Evolutionary conservation across 1,139 yeast genomes (phyloP).

Genomic region (Nakaseomyces kungkrabaensis): DNA sequence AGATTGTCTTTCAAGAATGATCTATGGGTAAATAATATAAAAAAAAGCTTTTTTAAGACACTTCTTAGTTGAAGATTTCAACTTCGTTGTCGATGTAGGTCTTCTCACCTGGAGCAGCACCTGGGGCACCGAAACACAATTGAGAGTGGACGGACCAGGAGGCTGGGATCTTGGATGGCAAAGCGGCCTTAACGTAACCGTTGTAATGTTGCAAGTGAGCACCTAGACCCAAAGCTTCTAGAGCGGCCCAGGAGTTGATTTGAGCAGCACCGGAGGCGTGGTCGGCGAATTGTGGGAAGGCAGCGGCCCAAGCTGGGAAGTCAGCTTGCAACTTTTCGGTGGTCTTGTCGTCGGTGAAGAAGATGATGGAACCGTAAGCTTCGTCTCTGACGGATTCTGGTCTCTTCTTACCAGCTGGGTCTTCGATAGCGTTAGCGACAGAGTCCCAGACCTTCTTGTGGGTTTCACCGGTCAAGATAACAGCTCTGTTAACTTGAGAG

Average conservation of each 20-base stretch:
- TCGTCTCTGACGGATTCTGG: slow-evolving; percentile 35
- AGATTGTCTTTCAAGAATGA: neutral
- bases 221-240: slow-evolving; percentile 36
- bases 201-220: slow-evolving; percentile 42
- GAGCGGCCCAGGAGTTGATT: slow-evolving; percentile 37
- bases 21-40: neutral
- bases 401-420: slow-evolving; percentile 31
- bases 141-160: slow-evolving; percentile 38
- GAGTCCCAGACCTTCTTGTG: slow-evolving; percentile 37
- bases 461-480: slow-evolving; percentile 34
- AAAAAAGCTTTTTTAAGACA: too few species aligned
- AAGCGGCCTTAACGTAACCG: slow-evolving; percentile 33
- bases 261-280: slow-evolving; percentile 41
- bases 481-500: slow-evolving; percentile 38
- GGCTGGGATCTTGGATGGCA: slow-evolving; percentile 32
- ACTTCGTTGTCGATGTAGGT: slow-evolving; percentile 32
- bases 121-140: slow-evolving; percentile 37
- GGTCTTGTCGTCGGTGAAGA: slow-evolving; percentile 35
- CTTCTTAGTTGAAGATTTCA: slow-evolving; percentile 19
- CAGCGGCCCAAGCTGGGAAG: slow-evolving; percentile 34
- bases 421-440: slow-evolving; percentile 30
- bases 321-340: slow-evolving; percentile 33
- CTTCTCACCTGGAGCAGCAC: slow-evolving; percentile 30
- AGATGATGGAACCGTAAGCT: slow-evolving; percentile 39
- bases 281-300: slow-evolving; percentile 37